Evolutionary conservation across 2,329 filamentous ascomycete species (phyloP).

Genomic region (Dactylellina haptotyla): DNA sequence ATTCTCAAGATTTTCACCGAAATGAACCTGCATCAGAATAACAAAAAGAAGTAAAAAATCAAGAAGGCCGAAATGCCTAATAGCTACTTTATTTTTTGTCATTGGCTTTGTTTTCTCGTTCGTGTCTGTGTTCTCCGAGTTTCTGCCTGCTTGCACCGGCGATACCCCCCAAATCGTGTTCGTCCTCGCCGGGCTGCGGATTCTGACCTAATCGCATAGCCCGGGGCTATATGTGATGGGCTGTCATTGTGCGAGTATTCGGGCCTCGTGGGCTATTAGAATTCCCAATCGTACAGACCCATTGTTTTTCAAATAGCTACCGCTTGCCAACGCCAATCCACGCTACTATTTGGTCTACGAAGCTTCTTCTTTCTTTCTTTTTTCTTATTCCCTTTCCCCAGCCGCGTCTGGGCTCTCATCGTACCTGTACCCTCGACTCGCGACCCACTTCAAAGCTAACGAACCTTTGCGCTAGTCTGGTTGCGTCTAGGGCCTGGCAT

Average conservation of each 20-base stretch:
- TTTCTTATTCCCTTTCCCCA: constrained; percentile 9
- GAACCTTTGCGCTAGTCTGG: constrained; percentile 1
- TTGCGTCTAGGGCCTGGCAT: background rate
- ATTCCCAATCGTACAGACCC: background rate
- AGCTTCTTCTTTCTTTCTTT: background rate
- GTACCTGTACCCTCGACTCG: background rate
- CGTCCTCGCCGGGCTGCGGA: constrained; percentile 23
- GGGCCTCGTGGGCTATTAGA: background rate
- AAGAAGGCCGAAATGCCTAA: constrained; percentile 10
- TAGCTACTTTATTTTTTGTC: constrained; percentile 4
- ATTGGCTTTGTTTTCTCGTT: constrained; percentile 7
- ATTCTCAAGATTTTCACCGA: background rate
- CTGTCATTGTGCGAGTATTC: constrained; percentile 2
- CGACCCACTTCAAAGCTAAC: constrained; percentile 16
- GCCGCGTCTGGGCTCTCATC: constrained; percentile 13
- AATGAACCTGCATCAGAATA: background rate
- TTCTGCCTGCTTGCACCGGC: background rate
- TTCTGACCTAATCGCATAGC: constrained; percentile 24
- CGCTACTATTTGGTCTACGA: background rate
- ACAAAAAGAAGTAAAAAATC: background rate
- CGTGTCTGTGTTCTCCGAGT: too few relatives aligned
- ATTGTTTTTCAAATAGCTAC: constrained; percentile 36
- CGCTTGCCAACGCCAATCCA: background rate
- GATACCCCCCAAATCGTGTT: background rate
- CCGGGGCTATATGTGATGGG: background rate